Evolutionary conservation across 805 yeast genomes (phyloP).

Genomic region (Kuraishia ogatae): DNA sequence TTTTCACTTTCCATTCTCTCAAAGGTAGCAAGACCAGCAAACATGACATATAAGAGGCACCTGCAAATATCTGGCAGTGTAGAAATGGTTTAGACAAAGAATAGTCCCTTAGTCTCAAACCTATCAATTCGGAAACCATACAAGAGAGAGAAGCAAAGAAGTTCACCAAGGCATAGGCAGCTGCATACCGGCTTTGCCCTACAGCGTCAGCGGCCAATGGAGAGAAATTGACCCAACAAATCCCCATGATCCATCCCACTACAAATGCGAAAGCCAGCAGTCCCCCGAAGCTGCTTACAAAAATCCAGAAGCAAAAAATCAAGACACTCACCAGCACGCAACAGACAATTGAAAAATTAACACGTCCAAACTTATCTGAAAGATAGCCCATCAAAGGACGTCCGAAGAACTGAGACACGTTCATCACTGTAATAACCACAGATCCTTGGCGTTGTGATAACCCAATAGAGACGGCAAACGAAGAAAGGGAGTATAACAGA

Average conservation of each 20-base stretch:
- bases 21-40: conserved; percentile 33
- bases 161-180: conserved; percentile 19
- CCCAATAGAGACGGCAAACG: conserved; percentile 41
- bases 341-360: conserved; percentile 30
- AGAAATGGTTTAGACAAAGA: conserved; percentile 33
- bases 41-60: conserved; percentile 34
- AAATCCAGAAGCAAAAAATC: conserved; percentile 34
- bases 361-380: conserved; percentile 37
- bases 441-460: conserved; percentile 32
- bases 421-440: conserved; percentile 33
- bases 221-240: conserved; percentile 23
- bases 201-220: conserved; percentile 21
- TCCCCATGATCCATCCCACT: conserved; percentile 36
- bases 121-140: conserved; percentile 21
- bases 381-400: conserved; percentile 37
- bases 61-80: conserved; percentile 54
- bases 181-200: conserved; percentile 16
- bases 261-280: conserved; percentile 31
- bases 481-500: conserved; percentile 36
- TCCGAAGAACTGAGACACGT: conserved; percentile 38
- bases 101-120: conserved; percentile 15
- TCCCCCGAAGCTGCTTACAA: conserved; percentile 25
- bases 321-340: conserved; percentile 25
- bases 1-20: conserved; percentile 42
- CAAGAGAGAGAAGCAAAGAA: conserved; percentile 18